Percentiles rank a stretch among this genome's conserved stretches.
Evolutionary conservation across 2,329 filamentous ascomycete species (phyloP).

Genomic region (Plectosphaerella sp.): DNA sequence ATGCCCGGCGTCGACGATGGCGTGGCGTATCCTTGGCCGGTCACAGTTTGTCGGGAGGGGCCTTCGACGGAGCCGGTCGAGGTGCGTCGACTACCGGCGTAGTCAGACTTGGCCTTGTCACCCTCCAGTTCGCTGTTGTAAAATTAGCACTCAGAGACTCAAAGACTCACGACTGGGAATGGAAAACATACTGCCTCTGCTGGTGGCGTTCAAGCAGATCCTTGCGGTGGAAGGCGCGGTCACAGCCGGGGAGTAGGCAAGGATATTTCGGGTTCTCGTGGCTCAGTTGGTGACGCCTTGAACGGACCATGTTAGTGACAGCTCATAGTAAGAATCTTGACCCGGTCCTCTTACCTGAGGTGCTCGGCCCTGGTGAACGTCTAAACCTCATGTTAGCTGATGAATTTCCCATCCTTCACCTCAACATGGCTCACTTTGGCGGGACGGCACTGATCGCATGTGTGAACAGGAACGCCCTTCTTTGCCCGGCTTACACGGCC

Average conservation of each 20-base stretch:
- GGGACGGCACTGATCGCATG: conserved; percentile 46
- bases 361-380: conserved; percentile 61
- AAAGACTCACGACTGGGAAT: neutral
- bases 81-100: conserved; percentile 7
- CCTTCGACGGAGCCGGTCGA: conserved; percentile 11
- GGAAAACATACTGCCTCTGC: conserved; percentile 40
- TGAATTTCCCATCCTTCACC: neutral
- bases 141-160: conserved; percentile 1
- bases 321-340: neutral
- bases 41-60: conserved; percentile 3
- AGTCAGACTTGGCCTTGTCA: conserved; percentile 8
- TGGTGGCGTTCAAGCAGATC: conserved; percentile 57
- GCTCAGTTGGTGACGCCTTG: conserved; percentile 56
- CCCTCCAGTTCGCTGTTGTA: conserved; percentile 10
- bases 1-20: conserved; percentile 5
- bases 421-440: conserved; percentile 36
- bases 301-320: conserved; percentile 17
- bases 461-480: conserved; percentile 55
- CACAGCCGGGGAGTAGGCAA: conserved; percentile 50
- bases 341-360: conserved; percentile 38
- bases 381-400: conserved; percentile 25
- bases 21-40: conserved; percentile 8
- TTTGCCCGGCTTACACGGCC: conserved; percentile 53
- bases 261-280: conserved; percentile 49
- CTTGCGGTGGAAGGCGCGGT: conserved; percentile 52